These are phyloP conservation scores for Fusarium sp. DNA, from an alignment of 2,329 filamentous ascomycete species.

Conservation along the genomic window DNA sequence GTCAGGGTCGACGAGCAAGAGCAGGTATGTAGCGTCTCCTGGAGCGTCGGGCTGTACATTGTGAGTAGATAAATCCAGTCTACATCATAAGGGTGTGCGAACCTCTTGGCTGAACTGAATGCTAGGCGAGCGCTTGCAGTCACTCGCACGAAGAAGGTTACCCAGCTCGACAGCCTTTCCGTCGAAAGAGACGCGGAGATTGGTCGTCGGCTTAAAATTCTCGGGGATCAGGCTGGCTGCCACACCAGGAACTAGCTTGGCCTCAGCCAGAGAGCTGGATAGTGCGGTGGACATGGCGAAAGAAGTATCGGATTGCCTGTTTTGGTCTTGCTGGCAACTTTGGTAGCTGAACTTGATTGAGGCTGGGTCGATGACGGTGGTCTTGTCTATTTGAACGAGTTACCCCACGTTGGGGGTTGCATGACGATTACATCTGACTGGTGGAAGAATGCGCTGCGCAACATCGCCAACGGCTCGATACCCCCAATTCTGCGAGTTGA, in stretches of 20 bases:
- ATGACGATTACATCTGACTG: conserved; percentile 33
- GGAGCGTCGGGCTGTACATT: conserved; percentile 43
- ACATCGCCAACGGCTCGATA: background rate
- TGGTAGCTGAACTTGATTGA: conserved; percentile 10
- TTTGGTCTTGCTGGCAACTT: background rate
- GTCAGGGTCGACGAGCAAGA: conserved; percentile 68
- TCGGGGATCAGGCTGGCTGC: conserved; percentile 59
- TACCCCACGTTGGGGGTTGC: conserved; percentile 42
- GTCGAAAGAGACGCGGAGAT: conserved; percentile 57
- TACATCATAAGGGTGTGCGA: background rate
- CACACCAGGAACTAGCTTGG: conserved; percentile 59
- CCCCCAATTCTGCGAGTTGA: conserved; percentile 23
- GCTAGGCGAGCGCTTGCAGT: conserved; percentile 57
- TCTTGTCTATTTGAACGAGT: conserved; percentile 28
- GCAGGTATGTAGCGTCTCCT: conserved; percentile 57
- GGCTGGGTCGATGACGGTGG: conserved; percentile 32
- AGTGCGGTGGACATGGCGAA: conserved; percentile 45
- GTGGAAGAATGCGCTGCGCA: conserved; percentile 28
- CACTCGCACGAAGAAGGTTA: conserved; percentile 58
- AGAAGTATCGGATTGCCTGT: background rate
- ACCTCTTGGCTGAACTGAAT: conserved; percentile 56
- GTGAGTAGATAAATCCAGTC: background rate
- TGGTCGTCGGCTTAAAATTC: conserved; percentile 59
- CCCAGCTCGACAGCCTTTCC: conserved; percentile 56
- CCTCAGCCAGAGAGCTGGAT: conserved; percentile 54